A percentile compares a stretch with the other conserved stretches of the same genome.
These are phyloP conservation scores for Gracilaria domingensis DNA, from an alignment of 23 red algal genomes.

Conservation along the genomic window DNA sequence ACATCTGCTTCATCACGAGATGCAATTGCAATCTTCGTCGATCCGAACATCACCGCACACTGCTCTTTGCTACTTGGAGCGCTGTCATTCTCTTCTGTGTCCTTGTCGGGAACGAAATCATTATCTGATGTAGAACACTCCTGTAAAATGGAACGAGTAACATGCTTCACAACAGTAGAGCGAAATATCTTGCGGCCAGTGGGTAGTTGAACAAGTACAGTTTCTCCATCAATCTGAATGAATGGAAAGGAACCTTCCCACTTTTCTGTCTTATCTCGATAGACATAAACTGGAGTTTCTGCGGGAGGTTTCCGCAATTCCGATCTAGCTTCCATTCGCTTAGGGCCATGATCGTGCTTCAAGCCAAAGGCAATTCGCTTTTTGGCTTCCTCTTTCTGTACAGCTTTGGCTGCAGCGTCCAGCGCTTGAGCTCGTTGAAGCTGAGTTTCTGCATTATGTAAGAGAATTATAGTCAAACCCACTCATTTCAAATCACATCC, in stretches of 20 bases:
- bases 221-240: slow-evolving; percentile 40
- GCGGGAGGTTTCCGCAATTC: slow-evolving; percentile 35
- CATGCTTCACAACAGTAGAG: slow-evolving; percentile 30
- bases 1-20: neutral
- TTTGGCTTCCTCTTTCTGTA: slow-evolving; percentile 4
- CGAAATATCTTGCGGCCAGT: slow-evolving; percentile 24
- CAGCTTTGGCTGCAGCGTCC: slow-evolving; percentile 24
- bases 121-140: slow-evolving; percentile 3
- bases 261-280: neutral
- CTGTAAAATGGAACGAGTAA: neutral
- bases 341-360: slow-evolving; percentile 32
- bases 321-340: slow-evolving; percentile 6
- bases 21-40: neutral
- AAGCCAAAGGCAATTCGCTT: slow-evolving; percentile 13
- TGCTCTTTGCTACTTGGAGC: neutral
- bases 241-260: slow-evolving; percentile 40
- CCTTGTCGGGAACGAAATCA: too few species aligned
- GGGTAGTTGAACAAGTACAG: slow-evolving; percentile 22
- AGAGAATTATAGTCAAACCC: too few species aligned
- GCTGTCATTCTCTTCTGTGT: neutral
- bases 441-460: slow-evolving; percentile 5
- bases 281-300: slow-evolving; percentile 16
- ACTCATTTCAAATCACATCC: too few species aligned
- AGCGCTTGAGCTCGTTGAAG: slow-evolving; percentile 9
- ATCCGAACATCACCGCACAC: slow-evolving; percentile 30